Conservation (phyloP, 2,329 filamentous ascomycete species). For the Paraconiothyrium sp. region DNA sequence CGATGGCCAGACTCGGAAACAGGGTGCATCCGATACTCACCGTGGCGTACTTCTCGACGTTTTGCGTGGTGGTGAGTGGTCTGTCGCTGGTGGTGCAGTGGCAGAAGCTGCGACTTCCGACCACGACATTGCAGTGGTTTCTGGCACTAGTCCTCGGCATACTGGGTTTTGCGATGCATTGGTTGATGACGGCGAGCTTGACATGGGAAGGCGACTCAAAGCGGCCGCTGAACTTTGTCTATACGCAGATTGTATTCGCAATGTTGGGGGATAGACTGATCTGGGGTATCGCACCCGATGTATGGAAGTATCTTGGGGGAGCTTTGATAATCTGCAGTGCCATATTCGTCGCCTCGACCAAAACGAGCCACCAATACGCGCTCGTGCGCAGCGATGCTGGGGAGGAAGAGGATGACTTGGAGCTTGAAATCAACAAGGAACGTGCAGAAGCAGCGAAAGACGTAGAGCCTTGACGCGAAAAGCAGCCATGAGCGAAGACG, state of each 20-base stretch:
- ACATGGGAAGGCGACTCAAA: conserved; percentile 10
- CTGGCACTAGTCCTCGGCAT: neutral
- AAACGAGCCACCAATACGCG: conserved; percentile 8
- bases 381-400: neutral
- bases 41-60: conserved; percentile 4
- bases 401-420: neutral
- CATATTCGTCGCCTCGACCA: conserved; percentile 10
- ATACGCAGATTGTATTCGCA: conserved; percentile 12
- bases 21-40: conserved; percentile 3
- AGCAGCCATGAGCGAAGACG: neutral
- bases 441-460: neutral
- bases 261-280: conserved; percentile 9
- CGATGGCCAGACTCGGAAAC: neutral
- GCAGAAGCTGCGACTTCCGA: neutral
- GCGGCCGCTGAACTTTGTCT: conserved; percentile 9
- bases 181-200: conserved; percentile 9
- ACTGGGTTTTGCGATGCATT: conserved; percentile 5
- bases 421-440: neutral
- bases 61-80: neutral
- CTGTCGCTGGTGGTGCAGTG: neutral
- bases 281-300: conserved; percentile 1
- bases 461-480: neutral
- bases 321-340: conserved; percentile 8
- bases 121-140: neutral
- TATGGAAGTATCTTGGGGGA: conserved; percentile 8